Evolutionary conservation across 2,329 filamentous ascomycete species (phyloP), one percentile per base, ranked within the genome.

Genomic region (Didymella glomerata): DNA sequence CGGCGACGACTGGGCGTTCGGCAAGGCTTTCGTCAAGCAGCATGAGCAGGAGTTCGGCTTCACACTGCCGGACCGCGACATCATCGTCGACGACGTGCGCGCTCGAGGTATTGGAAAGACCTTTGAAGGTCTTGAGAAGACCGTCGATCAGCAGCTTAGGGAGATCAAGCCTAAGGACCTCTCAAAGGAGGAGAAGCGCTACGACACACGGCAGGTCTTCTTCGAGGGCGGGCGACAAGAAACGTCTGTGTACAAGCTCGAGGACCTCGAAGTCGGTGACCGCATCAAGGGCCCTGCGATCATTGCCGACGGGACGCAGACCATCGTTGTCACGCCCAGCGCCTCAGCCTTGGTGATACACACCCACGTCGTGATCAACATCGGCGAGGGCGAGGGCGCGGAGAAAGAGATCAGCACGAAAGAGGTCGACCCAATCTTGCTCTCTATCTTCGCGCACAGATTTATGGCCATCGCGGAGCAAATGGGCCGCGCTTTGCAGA

Each of bases 41-140:
- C 93, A 97, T 72, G 88, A 92, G 51, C 93, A 95, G 72, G 93
- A 97, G 72, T 97, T 97, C 72, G 93, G 93, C 0, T 97, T 97
- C 71, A 96, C 91, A 0, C 81, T 97, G 2, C 87, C 88, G 24
- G 91, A 96, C 59, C 84, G 93, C 54, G 92, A 97, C 67, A 91
- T 97, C 53, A 93, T 97, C 45, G 84, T 97, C 8, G 93, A 97
- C 63, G 93, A 97, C 74, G 90, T 97, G 3, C 88, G 93, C 40
- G 91, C 93, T 5, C 85, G 94, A 56, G 92, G 92, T 14, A 96
- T 97, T 62, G 93, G 92, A 46, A 96, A 93, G 82, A 94, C 91
- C 45, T 94, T 93, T 75, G 85, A 90, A 52, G 89, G 90, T 45
- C 81, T 89, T 28, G 90, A 92, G 60, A 90, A 91, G 80, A 94